These are phyloP conservation scores for Tulasnella calospora DNA, from an alignment of 768 basidiomycete genomes.

Conservation along the genomic window DNA sequence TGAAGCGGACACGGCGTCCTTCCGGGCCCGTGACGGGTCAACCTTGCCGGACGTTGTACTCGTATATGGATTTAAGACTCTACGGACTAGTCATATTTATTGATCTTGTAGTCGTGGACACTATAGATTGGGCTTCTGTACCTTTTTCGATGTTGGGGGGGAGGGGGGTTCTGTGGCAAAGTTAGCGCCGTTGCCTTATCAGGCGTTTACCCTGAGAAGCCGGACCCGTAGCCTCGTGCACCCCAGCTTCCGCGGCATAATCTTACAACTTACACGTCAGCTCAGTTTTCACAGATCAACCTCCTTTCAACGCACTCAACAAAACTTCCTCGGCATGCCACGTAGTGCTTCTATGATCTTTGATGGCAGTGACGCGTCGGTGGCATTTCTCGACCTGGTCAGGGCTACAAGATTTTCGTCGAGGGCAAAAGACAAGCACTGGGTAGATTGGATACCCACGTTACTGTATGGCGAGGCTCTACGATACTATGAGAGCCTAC, in stretches of 20 bases:
- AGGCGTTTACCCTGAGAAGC: too few relatives aligned
- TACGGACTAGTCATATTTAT: background rate
- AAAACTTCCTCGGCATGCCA: background rate
- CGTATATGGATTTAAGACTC: background rate
- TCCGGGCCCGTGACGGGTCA: background rate
- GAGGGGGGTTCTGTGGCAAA: too few relatives aligned
- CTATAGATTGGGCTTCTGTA: background rate
- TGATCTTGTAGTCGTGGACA: background rate
- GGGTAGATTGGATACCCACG: background rate
- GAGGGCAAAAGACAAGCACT: background rate
- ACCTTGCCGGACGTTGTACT: background rate
- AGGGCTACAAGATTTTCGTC: background rate
- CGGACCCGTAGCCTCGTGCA: background rate
- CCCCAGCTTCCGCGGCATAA: background rate
- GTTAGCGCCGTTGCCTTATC: too few relatives aligned
- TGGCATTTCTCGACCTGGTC: background rate
- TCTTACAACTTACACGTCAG: background rate
- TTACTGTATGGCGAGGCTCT: background rate
- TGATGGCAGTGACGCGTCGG: background rate
- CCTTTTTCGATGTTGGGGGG: background rate
- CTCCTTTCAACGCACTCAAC: background rate
- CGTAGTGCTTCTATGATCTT: background rate
- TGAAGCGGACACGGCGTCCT: background rate
- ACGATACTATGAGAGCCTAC: background rate
- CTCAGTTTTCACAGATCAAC: background rate